Evolutionary conservation across 2,329 filamentous ascomycete species (phyloP), one percentile per base, ranked within the genome.

Genomic region (Lachnellula subtilissima): DNA sequence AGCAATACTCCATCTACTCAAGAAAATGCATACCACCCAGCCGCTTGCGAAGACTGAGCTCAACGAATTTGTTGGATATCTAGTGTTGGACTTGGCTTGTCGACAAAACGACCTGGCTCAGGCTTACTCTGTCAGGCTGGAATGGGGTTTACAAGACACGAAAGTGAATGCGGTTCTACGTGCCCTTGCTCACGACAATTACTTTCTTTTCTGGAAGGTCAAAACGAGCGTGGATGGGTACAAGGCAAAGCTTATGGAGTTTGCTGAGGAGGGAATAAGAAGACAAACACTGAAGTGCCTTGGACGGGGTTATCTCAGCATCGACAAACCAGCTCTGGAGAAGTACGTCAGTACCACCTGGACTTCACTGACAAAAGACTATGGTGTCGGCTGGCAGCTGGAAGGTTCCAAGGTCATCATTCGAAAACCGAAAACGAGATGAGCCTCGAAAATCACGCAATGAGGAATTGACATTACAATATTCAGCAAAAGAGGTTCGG

Each of bases 51-150:
- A 78, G 2, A 77, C 87, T 5, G 91, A 96, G 68, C 73, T 91
- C 4, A 82, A 86, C 49, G 94, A 97, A 66, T 87, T 95, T 51
- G 83, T 85, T 2, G 82, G 84, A 35, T 96, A 96, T 67, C 79
- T 91, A 25, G 84, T 97, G 49, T 81, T 99, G 25, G 94, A 99
- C 73, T 82, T 91, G 42, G 91, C 91, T 5, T 97, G 94, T 69
- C 85, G 94, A 23, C 85, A 92, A 62, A 79, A 82, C 12, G 84
- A 96, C 62, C 74, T 96, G 25, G 78, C 81, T 1, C 84, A 87
- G 53, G 94, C 93, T 1, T 90, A 87, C 67, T 77, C 81, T 2
- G 74, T 91, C 53, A 82, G 85, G 53, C 75, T 81, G 51, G 70
- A 74, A 23, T 88, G 88, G 70, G 71, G 71, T 7, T 80, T 91